Conservation (phyloP, 83 land plant genomes). For the Diphasiastrum complanatum region DNA sequence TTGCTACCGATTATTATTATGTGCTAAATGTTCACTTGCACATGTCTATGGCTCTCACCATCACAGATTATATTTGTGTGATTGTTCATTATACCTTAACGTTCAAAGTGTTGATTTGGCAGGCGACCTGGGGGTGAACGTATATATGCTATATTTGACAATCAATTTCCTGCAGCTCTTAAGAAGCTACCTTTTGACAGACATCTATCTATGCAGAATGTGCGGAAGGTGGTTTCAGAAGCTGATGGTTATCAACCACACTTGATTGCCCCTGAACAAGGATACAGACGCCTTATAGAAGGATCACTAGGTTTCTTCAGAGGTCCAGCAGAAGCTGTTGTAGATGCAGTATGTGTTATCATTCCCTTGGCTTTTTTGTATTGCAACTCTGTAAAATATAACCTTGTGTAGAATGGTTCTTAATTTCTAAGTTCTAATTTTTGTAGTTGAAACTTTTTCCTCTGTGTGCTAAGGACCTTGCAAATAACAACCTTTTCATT, state of each 20-base stretch:
- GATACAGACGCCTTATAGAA: constrained; percentile 75
- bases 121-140: constrained; percentile 79
- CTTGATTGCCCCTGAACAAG: constrained; percentile 85
- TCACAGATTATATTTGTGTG: neutral
- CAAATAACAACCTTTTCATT: too few species aligned
- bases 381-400: neutral
- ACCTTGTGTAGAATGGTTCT: too few species aligned
- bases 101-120: neutral
- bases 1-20: neutral
- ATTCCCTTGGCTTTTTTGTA: neutral
- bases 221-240: constrained; percentile 65
- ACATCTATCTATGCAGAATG: constrained; percentile 68
- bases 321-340: constrained; percentile 75
- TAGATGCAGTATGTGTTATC: constrained; percentile 58
- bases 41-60: neutral
- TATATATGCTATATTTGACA: constrained; percentile 69
- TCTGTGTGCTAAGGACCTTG: too few species aligned
- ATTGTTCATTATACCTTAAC: neutral
- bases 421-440: too few species aligned
- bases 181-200: constrained; percentile 73
- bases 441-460: too few species aligned
- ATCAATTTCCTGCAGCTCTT: constrained; percentile 70
- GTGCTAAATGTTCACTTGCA: constrained; percentile 7
- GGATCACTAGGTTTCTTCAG: constrained; percentile 54
- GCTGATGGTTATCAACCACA: constrained; percentile 96